Evolutionary conservation across 495 filamentous ascomycete species (phyloP).

Genomic region (Hypoxylon perforatum): DNA sequence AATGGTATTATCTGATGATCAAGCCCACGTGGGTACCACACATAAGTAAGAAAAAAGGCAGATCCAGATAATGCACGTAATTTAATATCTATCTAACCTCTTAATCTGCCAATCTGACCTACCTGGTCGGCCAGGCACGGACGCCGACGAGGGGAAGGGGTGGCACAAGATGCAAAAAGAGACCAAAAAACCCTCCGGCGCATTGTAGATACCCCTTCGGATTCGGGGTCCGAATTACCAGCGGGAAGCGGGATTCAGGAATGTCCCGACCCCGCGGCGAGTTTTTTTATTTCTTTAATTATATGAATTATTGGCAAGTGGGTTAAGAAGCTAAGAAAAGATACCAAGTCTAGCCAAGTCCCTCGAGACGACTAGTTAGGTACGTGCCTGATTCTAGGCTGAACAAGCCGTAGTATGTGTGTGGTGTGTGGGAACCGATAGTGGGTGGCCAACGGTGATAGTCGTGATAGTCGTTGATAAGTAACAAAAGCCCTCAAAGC

Average conservation of each 20-base stretch:
- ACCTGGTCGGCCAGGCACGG: slow-evolving; percentile 30
- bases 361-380: slow-evolving; percentile 10
- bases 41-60: background rate
- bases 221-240: slow-evolving; percentile 30
- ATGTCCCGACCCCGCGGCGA: slow-evolving; percentile 27
- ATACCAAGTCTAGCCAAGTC: slow-evolving; percentile 6
- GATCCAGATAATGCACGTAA: slow-evolving; percentile 18
- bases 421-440: background rate
- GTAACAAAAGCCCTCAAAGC: background rate
- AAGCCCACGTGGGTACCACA: slow-evolving; percentile 26
- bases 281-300: background rate
- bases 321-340: slow-evolving; percentile 7
- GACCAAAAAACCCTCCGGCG: slow-evolving; percentile 28
- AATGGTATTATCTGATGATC: background rate
- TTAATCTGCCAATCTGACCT: no score
- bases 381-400: slow-evolving; percentile 23
- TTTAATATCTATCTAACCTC: slow-evolving; percentile 2
- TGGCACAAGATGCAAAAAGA: background rate
- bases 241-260: slow-evolving; percentile 27
- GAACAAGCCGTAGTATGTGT: no score
- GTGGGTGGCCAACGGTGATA: no score
- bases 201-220: background rate
- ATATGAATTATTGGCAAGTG: no score
- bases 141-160: slow-evolving; percentile 12
- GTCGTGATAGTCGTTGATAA: no score